These are phyloP conservation scores for Tricholomella constricta DNA, from an alignment of 768 basidiomycete species.

Conservation along the genomic window DNA sequence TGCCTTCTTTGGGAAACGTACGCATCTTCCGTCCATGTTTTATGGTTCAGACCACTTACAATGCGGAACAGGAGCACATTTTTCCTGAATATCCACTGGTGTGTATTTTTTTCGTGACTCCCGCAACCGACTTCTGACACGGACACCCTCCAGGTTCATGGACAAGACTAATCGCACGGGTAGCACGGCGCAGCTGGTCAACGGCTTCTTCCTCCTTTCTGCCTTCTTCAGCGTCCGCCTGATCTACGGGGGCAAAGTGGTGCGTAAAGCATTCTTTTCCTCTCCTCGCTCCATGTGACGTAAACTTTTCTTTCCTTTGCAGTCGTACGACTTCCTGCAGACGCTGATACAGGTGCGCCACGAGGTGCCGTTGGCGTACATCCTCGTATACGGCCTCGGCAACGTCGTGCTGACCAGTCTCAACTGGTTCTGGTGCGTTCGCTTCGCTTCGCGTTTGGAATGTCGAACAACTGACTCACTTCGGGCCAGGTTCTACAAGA, in stretches of 20 bases:
- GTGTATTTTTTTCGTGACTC: conserved; percentile 12
- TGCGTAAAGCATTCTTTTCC: conserved; percentile 22
- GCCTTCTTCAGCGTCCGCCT: conserved; percentile 74
- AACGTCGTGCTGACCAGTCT: conserved; percentile 70
- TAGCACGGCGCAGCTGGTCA: conserved; percentile 64
- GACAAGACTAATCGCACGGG: conserved; percentile 79
- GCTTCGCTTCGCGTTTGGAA: neutral
- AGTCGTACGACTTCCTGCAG: conserved; percentile 70
- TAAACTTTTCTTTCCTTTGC: neutral
- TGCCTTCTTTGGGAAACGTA: conserved; percentile 85
- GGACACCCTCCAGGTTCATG: conserved; percentile 59
- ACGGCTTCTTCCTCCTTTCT: conserved; percentile 65
- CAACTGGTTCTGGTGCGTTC: conserved; percentile 79
- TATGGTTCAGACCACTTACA: neutral
- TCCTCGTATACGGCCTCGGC: conserved; percentile 53
- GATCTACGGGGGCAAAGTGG: conserved; percentile 62
- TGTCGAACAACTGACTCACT: neutral
- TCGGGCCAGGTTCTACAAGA: conserved; percentile 77
- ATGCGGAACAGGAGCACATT: conserved; percentile 63
- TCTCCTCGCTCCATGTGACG: neutral
- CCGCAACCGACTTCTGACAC: neutral
- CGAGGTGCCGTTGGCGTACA: conserved; percentile 52
- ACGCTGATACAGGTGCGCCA: conserved; percentile 58
- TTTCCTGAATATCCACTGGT: conserved; percentile 90
- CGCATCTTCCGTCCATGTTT: conserved; percentile 23